Base-by-base conservation (phyloP, 208 protist genomes). In the Endotrypanum monterogeii region DNA sequence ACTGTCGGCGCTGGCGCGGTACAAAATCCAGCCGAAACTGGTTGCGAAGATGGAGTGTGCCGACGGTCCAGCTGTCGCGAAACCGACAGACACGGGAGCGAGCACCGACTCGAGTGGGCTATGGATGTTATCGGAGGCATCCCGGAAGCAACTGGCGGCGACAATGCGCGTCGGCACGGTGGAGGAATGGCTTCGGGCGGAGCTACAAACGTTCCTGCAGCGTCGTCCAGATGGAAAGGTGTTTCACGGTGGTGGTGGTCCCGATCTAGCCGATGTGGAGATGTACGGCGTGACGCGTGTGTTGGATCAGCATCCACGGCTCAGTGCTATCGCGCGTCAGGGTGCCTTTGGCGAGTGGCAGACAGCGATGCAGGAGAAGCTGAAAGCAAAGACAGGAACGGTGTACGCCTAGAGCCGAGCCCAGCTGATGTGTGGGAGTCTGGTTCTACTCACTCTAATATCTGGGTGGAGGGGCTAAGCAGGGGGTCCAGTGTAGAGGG, bases 201-300 rank as follows among this genome's bases (percentile, higher is more conserved):
- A 93, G 73, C 74, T 95, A 51, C 51, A 68, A 14, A 70, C 77
- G 41, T 93, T 93, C 61, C 54, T 83, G 57, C 63, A 73, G 11
- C 80, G 74, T 52, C 81, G 73, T 60, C 75, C 52, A 0, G 67
- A 35, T n/a, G 63, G 63, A 4, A 65, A 73, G 11, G 50, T 85
- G 5, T 93, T 95, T 69, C 91, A 95, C 80, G 91, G 91, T 25
- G 91, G 91, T 30, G 71, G 62, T 11, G 68, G 74, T 57, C 91
- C 91, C 3, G 91, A 95, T 63, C 65, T 95, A 55, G 89, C 87
- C 7, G 91, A 95, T 62, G 58, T 95, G 14, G 89, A 95, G 82
- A 90, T 95, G 85, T 95, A 88, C 71, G 91, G 83, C 20, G 87
- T 93, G 48, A 91, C 86, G 25, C 91, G 89, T 14, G 80, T 92